Percentiles rank a stretch among this genome's conserved stretches.
These are phyloP conservation scores for Microdochium trichocladiopsis DNA, from an alignment of 2,329 filamentous ascomycete genomes.

Conservation along the genomic window DNA sequence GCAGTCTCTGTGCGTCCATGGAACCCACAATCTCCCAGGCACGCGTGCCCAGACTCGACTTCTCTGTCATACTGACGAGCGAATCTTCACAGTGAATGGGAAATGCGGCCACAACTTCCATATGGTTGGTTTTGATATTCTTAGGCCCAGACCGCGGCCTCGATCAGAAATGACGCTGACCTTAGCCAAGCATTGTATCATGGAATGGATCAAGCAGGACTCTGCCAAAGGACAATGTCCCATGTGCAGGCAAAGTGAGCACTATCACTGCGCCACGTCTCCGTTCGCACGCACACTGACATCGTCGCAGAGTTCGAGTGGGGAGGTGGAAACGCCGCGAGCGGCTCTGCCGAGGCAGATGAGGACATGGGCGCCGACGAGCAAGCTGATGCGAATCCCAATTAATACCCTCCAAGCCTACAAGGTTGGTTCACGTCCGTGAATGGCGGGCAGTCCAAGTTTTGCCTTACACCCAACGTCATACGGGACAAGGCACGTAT, in stretches of 20 bases:
- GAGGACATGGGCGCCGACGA: constrained; percentile 1
- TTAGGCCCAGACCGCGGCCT: too few relatives aligned
- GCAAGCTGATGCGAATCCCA: neutral
- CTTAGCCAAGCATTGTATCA: constrained; percentile 78
- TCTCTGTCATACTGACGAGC: constrained; percentile 3
- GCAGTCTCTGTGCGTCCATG: constrained; percentile 68
- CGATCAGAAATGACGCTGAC: too few relatives aligned
- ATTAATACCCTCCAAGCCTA: neutral
- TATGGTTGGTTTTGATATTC: constrained; percentile 63
- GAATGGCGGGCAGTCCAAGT: too few relatives aligned
- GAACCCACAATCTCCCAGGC: too few relatives aligned
- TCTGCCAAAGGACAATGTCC: constrained; percentile 89
- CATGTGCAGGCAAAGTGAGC: constrained; percentile 90
- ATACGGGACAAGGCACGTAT: too few relatives aligned
- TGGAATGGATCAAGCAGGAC: constrained; percentile 94
- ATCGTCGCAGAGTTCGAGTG: constrained; percentile 26
- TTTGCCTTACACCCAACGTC: too few relatives aligned
- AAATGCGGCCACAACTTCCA: constrained; percentile 98
- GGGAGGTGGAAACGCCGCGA: constrained; percentile 9
- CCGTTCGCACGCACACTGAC: too few relatives aligned
- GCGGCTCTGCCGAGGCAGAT: neutral
- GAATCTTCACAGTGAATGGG: constrained; percentile 63
- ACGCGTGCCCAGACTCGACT: neutral
- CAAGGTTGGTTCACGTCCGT: neutral
- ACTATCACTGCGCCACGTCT: too few relatives aligned